These are phyloP conservation scores for Potentilla sterilis DNA, from an alignment of 306 rosid genomes.

Conservation along the genomic window DNA sequence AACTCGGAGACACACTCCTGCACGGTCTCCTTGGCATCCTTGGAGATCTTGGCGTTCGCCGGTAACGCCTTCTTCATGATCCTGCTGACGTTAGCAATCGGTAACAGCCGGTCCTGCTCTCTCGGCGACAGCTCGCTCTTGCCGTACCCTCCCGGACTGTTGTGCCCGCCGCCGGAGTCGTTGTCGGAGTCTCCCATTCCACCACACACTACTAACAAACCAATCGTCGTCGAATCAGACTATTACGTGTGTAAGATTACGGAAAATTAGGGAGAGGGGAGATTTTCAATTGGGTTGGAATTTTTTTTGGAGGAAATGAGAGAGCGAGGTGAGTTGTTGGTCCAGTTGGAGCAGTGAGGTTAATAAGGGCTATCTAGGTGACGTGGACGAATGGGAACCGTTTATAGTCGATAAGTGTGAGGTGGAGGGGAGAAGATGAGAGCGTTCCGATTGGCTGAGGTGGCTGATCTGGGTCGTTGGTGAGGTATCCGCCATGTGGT, in stretches of 20 bases:
- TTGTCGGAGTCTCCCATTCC: conserved; percentile 80
- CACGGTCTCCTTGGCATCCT: conserved; percentile 84
- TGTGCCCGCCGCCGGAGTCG: conserved; percentile 61
- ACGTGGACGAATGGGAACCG: conserved; percentile 48
- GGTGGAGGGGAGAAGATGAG: background rate
- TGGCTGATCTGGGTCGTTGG: conserved; percentile 31
- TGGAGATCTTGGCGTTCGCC: conserved; percentile 89
- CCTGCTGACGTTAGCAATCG: conserved; percentile 87
- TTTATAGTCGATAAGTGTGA: conserved; percentile 58
- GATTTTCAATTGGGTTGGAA: background rate
- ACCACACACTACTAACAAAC: background rate
- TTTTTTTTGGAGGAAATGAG: conserved; percentile 31
- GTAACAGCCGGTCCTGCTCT: conserved; percentile 76
- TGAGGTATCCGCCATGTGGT: conserved; percentile 33
- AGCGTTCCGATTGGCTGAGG: conserved; percentile 32
- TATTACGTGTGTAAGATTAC: background rate
- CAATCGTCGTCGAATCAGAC: too few species aligned
- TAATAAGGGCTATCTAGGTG: conserved; percentile 36
- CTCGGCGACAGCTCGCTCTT: conserved; percentile 59
- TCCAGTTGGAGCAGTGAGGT: conserved; percentile 51
- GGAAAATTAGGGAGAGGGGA: background rate
- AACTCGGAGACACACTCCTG: conserved; percentile 52
- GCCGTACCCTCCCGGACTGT: background rate
- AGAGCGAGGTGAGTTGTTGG: background rate
- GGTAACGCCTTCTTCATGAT: conserved; percentile 89